A percentile compares a stretch with the other conserved stretches of the same genome.
These are phyloP conservation scores for Tagetes erecta DNA, from an alignment of 129 eudicot species.

Conservation along the genomic window DNA sequence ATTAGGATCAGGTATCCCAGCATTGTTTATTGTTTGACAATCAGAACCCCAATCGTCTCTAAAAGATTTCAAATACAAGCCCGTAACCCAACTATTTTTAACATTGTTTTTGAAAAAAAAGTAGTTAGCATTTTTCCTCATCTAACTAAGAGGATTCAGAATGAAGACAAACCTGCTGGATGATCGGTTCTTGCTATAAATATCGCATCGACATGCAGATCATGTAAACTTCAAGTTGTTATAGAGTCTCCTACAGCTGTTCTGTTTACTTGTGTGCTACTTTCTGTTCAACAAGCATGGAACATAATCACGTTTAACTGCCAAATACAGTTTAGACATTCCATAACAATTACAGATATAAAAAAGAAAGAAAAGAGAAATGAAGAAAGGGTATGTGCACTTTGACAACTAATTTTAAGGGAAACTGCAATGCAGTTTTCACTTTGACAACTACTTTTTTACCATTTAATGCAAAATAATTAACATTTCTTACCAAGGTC, in stretches of 20 bases:
- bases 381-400: background rate
- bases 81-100: slow-evolving; percentile 76
- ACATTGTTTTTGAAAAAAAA: slow-evolving; percentile 5
- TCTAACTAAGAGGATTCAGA: background rate
- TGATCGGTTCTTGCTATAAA: slow-evolving; percentile 67
- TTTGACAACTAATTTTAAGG: background rate
- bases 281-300: slow-evolving; percentile 48
- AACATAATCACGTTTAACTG: slow-evolving; percentile 19
- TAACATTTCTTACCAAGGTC: background rate
- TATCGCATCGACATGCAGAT: slow-evolving; percentile 87
- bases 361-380: background rate
- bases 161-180: slow-evolving; percentile 55
- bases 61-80: slow-evolving; percentile 76
- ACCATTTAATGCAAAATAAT: background rate
- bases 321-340: slow-evolving; percentile 9
- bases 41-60: slow-evolving; percentile 77
- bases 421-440: slow-evolving; percentile 1
- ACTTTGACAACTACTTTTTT: background rate
- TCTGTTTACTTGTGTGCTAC: slow-evolving; percentile 72
- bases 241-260: slow-evolving; percentile 64
- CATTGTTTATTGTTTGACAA: slow-evolving; percentile 80
- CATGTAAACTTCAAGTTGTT: slow-evolving; percentile 89
- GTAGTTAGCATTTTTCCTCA: slow-evolving; percentile 3
- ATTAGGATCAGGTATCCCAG: slow-evolving; percentile 94
- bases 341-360: background rate